A percentile compares a stretch with the other conserved stretches of the same genome.
These are phyloP conservation scores for Hymenoscyphus salicellus DNA, from an alignment of 2,329 filamentous ascomycete species.

Conservation along the genomic window DNA sequence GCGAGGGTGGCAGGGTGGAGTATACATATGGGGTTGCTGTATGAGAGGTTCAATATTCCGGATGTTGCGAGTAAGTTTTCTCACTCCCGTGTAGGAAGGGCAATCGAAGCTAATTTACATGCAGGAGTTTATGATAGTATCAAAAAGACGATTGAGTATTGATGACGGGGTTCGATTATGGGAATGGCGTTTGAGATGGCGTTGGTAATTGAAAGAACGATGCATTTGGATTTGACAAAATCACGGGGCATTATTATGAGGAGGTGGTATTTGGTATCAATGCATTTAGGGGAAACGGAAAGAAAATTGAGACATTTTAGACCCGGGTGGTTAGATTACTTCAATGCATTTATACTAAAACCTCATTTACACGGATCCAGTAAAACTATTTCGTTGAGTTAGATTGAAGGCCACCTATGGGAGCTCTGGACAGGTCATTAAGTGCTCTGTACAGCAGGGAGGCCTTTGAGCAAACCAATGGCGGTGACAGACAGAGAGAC, in stretches of 20 bases:
- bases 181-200: not conserved
- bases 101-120: constrained; percentile 16
- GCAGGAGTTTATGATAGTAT: constrained; percentile 38
- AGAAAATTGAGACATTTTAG: not conserved
- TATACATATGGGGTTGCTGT: constrained; percentile 64
- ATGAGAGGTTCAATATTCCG: constrained; percentile 64
- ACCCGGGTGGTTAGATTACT: no score
- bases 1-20: constrained; percentile 68
- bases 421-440: no score
- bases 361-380: no score
- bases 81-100: not conserved
- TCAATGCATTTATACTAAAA: no score
- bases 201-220: not conserved
- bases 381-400: no score
- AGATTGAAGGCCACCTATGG: no score
- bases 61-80: constrained; percentile 63
- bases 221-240: not conserved
- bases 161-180: not conserved
- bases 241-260: not conserved
- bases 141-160: constrained; percentile 35
- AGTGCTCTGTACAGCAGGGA: no score
- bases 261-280: not conserved
- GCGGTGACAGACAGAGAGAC: no score
- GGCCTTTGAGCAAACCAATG: no score
- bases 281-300: not conserved